phyloP scores from a whole-genome alignment of 352 stramenopile genomes.

The Saprolegnia diclina region DNA sequence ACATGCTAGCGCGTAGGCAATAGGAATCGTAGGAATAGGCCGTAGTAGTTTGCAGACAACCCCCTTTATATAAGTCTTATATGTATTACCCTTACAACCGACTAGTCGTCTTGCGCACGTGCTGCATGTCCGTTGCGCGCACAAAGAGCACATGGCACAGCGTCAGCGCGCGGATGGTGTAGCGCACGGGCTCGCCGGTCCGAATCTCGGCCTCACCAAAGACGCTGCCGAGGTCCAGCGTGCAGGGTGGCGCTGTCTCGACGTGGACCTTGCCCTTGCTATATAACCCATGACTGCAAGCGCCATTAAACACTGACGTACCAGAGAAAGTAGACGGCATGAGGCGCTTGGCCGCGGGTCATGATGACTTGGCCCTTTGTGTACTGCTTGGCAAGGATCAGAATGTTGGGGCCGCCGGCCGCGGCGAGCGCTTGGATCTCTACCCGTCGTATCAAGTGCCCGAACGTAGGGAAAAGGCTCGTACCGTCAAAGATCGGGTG shows the following conservation, averaged over 20 bases:
- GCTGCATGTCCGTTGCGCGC: conserved; percentile 49
- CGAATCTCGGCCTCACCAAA: conserved; percentile 66
- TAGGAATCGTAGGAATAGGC: neutral
- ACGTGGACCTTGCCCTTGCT: conserved; percentile 64
- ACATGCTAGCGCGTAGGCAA: conserved; percentile 11
- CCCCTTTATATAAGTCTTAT: conserved; percentile 20
- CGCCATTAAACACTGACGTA: conserved; percentile 28
- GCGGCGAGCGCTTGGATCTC: conserved; percentile 43
- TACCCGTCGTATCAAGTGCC: conserved; percentile 30
- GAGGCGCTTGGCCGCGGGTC: conserved; percentile 53
- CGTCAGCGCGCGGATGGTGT: conserved; percentile 47
- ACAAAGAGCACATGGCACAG: conserved; percentile 62
- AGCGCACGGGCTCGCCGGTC: conserved; percentile 66
- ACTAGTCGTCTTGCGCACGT: conserved; percentile 1
- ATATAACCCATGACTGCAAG: neutral
- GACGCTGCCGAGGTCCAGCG: conserved; percentile 41
- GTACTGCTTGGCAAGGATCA: conserved; percentile 67
- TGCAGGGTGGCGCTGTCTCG: conserved; percentile 56
- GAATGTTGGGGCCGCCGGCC: conserved; percentile 41
- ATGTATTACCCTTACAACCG: conserved; percentile 10
- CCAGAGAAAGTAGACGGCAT: conserved; percentile 76
- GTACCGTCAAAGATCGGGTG: conserved; percentile 64
- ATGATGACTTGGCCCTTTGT: conserved; percentile 55
- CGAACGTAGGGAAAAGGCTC: conserved; percentile 18
- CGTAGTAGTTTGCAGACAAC: neutral